Percentiles rank a stretch among this genome's conserved stretches.
phyloP scores from a whole-genome alignment of 805 yeast genomes.

The Kluyveromyces nonfermentans region DNA sequence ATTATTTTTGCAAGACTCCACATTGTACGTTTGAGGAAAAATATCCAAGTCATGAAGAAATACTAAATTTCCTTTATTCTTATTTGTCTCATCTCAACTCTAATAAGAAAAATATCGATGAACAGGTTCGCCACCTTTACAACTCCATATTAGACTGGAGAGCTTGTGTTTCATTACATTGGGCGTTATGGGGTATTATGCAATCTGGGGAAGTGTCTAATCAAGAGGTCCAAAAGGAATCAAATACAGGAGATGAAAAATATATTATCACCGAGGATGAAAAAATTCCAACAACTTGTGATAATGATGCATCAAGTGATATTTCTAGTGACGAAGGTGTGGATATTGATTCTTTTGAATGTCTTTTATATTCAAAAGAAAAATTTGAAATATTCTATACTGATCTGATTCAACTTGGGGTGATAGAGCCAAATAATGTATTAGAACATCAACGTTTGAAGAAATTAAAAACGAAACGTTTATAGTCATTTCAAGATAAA shows the following conservation, averaged over 20 bases:
- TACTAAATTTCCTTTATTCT: slow-evolving; percentile 61
- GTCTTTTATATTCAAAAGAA: slow-evolving; percentile 62
- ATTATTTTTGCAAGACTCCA: slow-evolving; percentile 55
- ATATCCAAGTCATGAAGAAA: slow-evolving; percentile 64
- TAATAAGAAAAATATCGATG: slow-evolving; percentile 30
- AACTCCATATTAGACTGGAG: slow-evolving; percentile 72
- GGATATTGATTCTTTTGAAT: slow-evolving; percentile 63
- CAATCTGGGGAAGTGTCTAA: slow-evolving; percentile 45
- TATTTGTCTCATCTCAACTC: slow-evolving; percentile 52
- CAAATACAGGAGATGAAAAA: slow-evolving; percentile 50
- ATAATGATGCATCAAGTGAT: slow-evolving; percentile 19
- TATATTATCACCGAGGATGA: slow-evolving; percentile 30
- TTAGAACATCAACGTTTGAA: background rate
- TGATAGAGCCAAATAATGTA: slow-evolving; percentile 31
- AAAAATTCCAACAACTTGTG: slow-evolving; percentile 14
- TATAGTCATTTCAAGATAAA: slow-evolving; percentile 4
- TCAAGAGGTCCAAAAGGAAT: slow-evolving; percentile 25
- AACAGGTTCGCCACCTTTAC: slow-evolving; percentile 41
- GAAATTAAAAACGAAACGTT: background rate
- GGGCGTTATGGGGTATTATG: slow-evolving; percentile 91
- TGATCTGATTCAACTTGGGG: slow-evolving; percentile 56
- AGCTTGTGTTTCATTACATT: slow-evolving; percentile 63
- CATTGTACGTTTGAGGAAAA: slow-evolving; percentile 35
- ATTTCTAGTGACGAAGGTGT: slow-evolving; percentile 25
- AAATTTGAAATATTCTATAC: slow-evolving; percentile 68